Evolutionary conservation across 805 yeast species (phyloP), one percentile per base, ranked within the genome.

Genomic region (Myxozyma udenii): DNA sequence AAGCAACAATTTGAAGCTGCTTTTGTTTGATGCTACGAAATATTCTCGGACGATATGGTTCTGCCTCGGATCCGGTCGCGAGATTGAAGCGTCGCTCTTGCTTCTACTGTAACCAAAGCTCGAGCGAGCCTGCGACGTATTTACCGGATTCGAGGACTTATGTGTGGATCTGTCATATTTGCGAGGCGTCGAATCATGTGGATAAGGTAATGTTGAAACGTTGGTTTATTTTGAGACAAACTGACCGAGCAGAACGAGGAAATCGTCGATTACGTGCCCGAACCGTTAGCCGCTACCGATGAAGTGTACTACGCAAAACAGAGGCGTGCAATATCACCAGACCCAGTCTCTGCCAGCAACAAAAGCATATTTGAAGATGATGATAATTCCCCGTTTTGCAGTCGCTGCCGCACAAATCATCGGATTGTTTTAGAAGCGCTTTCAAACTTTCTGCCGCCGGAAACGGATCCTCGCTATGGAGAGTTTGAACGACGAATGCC

Each of bases 151-250:
- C 36, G 38, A 12, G 44, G 26, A 3, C n/a, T n/a, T 40, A 35
- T 22, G 53, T 40, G 18, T 54, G 58, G 58, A 51, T 30, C 14
- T 54, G 58, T 26, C 46, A 38, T 9, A 22, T 25, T n/a, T 54
- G 58, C 41, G 55, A 51, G 14, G 58, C 56, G 3, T 7, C 44
- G n/a, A 54, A 51, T 36, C 41, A 22, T 22, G 38, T 54, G 5
- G 56, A 54, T 26, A 36, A 51, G 46, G 58, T 54, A 39, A 38
- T 22, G 22, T 6, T 2, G 14, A n/a, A 6, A 7, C 4, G 4
- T 24, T 25, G 11, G 4, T 14, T 24, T 24, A 3, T 4, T 40
- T 33, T 23, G 22, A n/a, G 35, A 26, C 6, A 23, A 33, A 12
- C 6, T 24, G 24, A 16, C 21, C 11, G n/a, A 4, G 11, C 22